phyloP scores from a whole-genome alignment of 257 asterid genomes.

The Eustoma russellianum region DNA sequence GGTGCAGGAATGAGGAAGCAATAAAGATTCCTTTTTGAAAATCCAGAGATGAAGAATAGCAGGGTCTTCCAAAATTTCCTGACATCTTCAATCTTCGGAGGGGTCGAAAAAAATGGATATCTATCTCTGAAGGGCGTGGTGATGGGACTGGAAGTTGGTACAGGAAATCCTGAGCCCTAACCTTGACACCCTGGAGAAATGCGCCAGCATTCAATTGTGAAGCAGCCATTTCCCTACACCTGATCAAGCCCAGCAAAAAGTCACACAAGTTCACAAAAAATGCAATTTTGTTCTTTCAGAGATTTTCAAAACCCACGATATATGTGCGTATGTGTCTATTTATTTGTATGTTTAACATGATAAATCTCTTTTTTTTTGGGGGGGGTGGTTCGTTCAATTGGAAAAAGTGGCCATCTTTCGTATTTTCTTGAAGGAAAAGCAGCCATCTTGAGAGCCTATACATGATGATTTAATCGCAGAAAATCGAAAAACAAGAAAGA shows the following conservation, averaged over 20 bases:
- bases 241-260: background rate
- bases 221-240: slow-evolving; percentile 29
- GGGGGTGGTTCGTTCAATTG: too few relatives aligned
- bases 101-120: slow-evolving; percentile 12
- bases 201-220: slow-evolving; percentile 35
- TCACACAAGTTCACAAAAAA: background rate
- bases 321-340: too few relatives aligned
- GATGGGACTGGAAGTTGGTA: slow-evolving; percentile 5
- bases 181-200: slow-evolving; percentile 19
- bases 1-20: slow-evolving; percentile 24
- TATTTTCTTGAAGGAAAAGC: too few relatives aligned
- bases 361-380: too few relatives aligned
- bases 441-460: too few relatives aligned
- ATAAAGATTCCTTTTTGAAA: slow-evolving; percentile 9
- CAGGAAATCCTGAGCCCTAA: slow-evolving; percentile 11
- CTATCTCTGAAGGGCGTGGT: slow-evolving; percentile 8
- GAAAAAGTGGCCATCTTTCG: too few relatives aligned
- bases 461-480: too few relatives aligned
- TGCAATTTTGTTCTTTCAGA: too few relatives aligned
- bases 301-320: too few relatives aligned
- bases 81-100: slow-evolving; percentile 12
- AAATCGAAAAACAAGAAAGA: too few relatives aligned
- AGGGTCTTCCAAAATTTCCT: slow-evolving; percentile 13
- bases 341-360: too few relatives aligned
- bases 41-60: slow-evolving; percentile 19